Evolutionary conservation across 83 land plant species (phyloP), one percentile per base, ranked within the genome.

Genomic region (Picea abies): DNA sequence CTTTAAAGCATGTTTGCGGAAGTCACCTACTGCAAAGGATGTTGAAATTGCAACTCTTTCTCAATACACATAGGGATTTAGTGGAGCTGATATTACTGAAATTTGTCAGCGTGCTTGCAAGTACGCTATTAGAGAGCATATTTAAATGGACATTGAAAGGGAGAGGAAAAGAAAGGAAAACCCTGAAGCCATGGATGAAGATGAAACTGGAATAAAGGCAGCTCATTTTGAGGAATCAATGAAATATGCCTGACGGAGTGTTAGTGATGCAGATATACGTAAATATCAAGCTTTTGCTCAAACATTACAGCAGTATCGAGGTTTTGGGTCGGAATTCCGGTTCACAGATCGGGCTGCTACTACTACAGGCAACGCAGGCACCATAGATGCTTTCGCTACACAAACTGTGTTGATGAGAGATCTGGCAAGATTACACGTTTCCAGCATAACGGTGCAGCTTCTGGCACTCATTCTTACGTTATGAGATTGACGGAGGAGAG

Each of bases 281-380:
- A 82, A 82, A 60, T 82, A 82, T 75, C 79, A 82, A 29, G 79
- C 84, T 3, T 82, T 82, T 75, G 84, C 84, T 71, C 84, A 75
- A 32, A 82, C 84, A 41, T 41, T 41, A 0, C 47, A 41, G 7
- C 47, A 41, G 17, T 82, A 79, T 52, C 16, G 84, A 82, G 84
- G 84, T 23, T 73, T 82, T 75, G 84, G 80, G 23, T 47, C 49
- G 6, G 67, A 82, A 19, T 82, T 82, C 0, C 32, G 79, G 12
- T 82, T 82, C 60, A 52, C 65, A 56, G 80, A 72, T 60, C 35
- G 25, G 4, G 80, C 79, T 14, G 39, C 84, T 61, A 12, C 25
- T 3, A 64, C 79, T 35, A 63, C 11, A 35, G 60, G 8, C 0
- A 64, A 49, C 2, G 39, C 3, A 35, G 60, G 8, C 47, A 41